These are phyloP conservation scores for Sclerotinia minor DNA, from an alignment of 2,329 filamentous ascomycete species.

Conservation along the genomic window DNA sequence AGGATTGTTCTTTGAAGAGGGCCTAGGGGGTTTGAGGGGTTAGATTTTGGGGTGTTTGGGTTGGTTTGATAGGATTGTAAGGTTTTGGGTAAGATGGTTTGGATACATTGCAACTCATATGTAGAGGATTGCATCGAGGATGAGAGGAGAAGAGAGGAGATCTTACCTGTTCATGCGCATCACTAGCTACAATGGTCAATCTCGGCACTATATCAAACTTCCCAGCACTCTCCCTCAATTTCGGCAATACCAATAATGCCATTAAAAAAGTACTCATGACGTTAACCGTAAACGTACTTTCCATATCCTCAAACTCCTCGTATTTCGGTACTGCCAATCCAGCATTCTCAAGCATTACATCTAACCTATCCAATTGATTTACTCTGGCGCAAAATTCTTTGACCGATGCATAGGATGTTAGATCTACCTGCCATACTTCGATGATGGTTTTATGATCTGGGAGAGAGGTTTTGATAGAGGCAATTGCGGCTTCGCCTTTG, in stretches of 20 bases:
- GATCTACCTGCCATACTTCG: slow-evolving; percentile 54
- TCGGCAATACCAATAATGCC: slow-evolving; percentile 38
- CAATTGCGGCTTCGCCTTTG: slow-evolving; percentile 31
- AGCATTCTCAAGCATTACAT: slow-evolving; percentile 48
- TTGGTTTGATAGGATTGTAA: not conserved
- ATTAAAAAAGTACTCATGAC: slow-evolving; percentile 41
- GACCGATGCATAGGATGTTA: slow-evolving; percentile 50
- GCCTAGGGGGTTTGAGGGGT: slow-evolving; percentile 30
- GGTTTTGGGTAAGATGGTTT: not conserved
- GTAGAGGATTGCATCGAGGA: not conserved
- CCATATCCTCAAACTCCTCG: slow-evolving; percentile 34
- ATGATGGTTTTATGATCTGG: slow-evolving; percentile 27
- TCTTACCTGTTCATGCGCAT: slow-evolving; percentile 37
- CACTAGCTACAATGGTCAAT: slow-evolving; percentile 36
- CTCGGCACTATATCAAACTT: slow-evolving; percentile 31
- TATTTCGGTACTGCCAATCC: slow-evolving; percentile 33
- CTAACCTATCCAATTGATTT: slow-evolving; percentile 46
- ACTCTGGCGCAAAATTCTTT: slow-evolving; percentile 46
- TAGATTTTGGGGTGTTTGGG: too few species aligned
- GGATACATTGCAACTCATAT: not conserved
- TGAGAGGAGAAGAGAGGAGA: not conserved
- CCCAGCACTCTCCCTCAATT: slow-evolving; percentile 33
- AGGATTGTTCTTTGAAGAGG: slow-evolving; percentile 35
- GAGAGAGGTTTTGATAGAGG: slow-evolving; percentile 12
- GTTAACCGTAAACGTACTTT: slow-evolving; percentile 40